Evolutionary conservation across 441 rosid species (phyloP).

Genomic region (Melastoma candidum): DNA sequence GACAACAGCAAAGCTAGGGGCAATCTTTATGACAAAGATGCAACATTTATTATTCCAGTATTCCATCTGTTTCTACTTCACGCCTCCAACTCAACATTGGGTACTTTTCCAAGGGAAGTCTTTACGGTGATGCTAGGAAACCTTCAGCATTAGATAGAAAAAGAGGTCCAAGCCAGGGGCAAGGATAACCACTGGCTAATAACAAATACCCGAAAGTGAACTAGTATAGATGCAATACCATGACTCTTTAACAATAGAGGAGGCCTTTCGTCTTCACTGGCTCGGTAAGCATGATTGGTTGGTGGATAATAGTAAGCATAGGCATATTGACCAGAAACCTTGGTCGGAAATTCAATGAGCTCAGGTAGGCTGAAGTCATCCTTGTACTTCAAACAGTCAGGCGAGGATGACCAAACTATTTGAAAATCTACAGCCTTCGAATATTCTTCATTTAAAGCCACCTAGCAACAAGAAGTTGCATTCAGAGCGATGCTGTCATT

Average conservation of each 20-base stretch:
- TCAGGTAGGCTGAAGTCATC: conserved; percentile 75
- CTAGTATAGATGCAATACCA: conserved; percentile 29
- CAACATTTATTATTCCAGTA: too few relatives aligned
- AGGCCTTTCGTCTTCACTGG: conserved; percentile 66
- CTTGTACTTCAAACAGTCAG: conserved; percentile 50
- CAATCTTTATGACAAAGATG: too few relatives aligned
- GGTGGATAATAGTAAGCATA: conserved; percentile 87
- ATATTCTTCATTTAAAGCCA: conserved; percentile 46
- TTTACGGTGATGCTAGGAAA: too few relatives aligned
- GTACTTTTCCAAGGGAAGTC: too few relatives aligned
- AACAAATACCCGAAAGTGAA: too few relatives aligned
- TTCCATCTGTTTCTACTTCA: too few relatives aligned
- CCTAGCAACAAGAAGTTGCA: conserved; percentile 29
- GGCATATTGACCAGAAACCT: conserved; percentile 70
- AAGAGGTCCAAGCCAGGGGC: too few relatives aligned
- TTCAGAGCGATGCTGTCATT: conserved; percentile 2
- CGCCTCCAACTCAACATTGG: too few relatives aligned
- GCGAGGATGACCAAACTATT: conserved; percentile 80
- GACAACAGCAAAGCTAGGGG: too few relatives aligned
- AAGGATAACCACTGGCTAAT: too few relatives aligned
- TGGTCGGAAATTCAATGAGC: conserved; percentile 82
- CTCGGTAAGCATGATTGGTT: conserved; percentile 50
- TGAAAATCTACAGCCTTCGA: conserved; percentile 38
- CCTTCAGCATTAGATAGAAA: too few relatives aligned
- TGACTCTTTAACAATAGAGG: conserved; percentile 82